Conservation (phyloP, 1,139 yeast species). For the Petasospora fabianii region DNA sequence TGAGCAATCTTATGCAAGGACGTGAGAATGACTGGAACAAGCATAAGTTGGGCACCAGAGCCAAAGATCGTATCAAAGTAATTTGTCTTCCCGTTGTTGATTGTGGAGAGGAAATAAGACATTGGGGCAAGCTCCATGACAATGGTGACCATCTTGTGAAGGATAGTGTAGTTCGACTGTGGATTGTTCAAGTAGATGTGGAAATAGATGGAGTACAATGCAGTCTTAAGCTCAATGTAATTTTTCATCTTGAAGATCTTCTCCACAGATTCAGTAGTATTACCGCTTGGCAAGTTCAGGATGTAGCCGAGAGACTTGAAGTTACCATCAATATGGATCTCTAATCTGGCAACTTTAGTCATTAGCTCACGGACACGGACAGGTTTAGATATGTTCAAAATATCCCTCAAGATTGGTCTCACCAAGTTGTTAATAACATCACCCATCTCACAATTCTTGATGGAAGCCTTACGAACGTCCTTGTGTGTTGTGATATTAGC, state of each 20-base stretch:
- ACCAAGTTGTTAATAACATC: constrained; percentile 24
- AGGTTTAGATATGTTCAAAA: constrained; percentile 23
- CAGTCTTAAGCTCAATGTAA: constrained; percentile 26
- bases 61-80: constrained; percentile 27
- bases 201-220: constrained; percentile 25
- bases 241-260: constrained; percentile 26
- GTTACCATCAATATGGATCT: constrained; percentile 18
- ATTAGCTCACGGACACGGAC: constrained; percentile 22
- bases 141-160: constrained; percentile 14
- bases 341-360: constrained; percentile 21
- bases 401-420: constrained; percentile 24
- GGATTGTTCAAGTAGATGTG: constrained; percentile 24
- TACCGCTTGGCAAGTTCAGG: constrained; percentile 17
- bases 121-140: constrained; percentile 22
- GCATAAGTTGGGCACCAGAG: constrained; percentile 21
- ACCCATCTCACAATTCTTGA: constrained; percentile 20
- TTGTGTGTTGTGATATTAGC: constrained; percentile 14
- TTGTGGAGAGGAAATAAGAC: constrained; percentile 20
- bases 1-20: constrained; percentile 25
- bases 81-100: constrained; percentile 25
- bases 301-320: constrained; percentile 22
- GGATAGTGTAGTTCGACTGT: constrained; percentile 4
- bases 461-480: constrained; percentile 23
- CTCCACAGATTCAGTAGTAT: constrained; percentile 16
- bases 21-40: constrained; percentile 20